A percentile compares a stretch with the other conserved stretches of the same genome.
Evolutionary conservation across 1,284 basidiomycete genomes (phyloP).

Genomic region (Earliella scabrosa): DNA sequence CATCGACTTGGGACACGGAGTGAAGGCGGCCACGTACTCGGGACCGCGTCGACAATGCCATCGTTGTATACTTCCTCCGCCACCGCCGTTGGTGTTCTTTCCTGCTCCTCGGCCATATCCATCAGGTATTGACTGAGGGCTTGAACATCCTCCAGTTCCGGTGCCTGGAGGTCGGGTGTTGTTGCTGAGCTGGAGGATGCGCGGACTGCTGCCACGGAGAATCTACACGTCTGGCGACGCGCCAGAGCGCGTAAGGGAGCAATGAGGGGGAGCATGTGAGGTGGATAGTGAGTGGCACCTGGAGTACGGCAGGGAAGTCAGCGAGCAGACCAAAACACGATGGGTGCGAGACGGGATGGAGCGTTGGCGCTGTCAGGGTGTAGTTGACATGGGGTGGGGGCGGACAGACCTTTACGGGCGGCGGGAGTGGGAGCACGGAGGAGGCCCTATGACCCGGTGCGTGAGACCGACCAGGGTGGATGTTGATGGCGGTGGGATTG

Average conservation of each 20-base stretch:
- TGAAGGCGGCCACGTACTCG: conserved; percentile 3
- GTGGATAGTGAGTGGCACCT: conserved; percentile 3
- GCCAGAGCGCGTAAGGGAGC: conserved; percentile 24
- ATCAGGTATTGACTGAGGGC: conserved; percentile 5
- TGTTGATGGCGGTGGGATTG: conserved; percentile 3
- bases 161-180: not conserved
- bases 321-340: not conserved
- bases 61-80: not conserved
- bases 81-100: not conserved
- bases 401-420: conserved; percentile 7
- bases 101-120: conserved; percentile 9
- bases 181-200: conserved; percentile 4
- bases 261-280: conserved; percentile 24
- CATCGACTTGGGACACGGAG: not conserved
- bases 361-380: conserved; percentile 11
- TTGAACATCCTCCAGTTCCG: not conserved
- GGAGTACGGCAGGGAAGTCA: conserved; percentile 4
- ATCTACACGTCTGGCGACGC: conserved; percentile 19
- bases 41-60: not conserved
- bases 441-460: conserved; percentile 19
- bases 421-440: conserved; percentile 1
- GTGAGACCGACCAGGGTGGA: conserved; percentile 10
- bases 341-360: not conserved
- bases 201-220: conserved; percentile 8
- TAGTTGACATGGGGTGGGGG: conserved; percentile 6